Conservation (phyloP, 345 rosid species). For the Turritis glabra region DNA sequence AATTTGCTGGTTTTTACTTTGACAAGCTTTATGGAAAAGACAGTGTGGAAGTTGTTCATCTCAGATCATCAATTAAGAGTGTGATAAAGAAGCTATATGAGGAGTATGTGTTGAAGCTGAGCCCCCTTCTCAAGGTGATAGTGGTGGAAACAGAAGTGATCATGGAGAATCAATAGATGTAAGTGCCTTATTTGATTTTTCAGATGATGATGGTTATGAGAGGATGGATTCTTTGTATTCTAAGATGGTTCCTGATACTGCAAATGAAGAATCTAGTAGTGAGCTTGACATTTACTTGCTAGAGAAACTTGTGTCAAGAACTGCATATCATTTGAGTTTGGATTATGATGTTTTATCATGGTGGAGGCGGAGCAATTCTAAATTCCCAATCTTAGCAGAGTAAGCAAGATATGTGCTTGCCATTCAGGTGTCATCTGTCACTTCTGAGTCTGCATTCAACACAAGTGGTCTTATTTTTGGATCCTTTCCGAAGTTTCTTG, state of each 20-base stretch:
- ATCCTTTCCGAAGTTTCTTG: neutral
- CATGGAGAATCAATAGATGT: no score
- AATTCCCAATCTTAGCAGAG: neutral
- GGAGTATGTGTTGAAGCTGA: neutral
- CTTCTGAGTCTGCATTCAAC: neutral
- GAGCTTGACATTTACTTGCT: neutral
- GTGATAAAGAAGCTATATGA: neutral
- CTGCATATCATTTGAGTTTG: neutral
- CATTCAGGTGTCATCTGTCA: neutral
- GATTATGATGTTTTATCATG: no score
- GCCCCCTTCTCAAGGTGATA: no score
- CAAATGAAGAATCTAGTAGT: neutral
- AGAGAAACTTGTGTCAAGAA: neutral
- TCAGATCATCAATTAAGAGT: neutral
- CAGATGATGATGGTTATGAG: neutral
- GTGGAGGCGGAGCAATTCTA: no score
- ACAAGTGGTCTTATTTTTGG: neutral
- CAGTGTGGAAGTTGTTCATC: neutral
- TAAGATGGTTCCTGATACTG: neutral
- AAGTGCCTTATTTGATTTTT: neutral
- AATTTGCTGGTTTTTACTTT: neutral
- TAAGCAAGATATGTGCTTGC: neutral
- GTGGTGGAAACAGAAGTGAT: no score
- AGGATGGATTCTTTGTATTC: neutral
- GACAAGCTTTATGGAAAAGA: neutral